Percentiles rank a stretch among this genome's conserved stretches.
These are phyloP conservation scores for Cyanodermella asteris DNA, from an alignment of 2,329 filamentous ascomycete genomes.

Conservation along the genomic window DNA sequence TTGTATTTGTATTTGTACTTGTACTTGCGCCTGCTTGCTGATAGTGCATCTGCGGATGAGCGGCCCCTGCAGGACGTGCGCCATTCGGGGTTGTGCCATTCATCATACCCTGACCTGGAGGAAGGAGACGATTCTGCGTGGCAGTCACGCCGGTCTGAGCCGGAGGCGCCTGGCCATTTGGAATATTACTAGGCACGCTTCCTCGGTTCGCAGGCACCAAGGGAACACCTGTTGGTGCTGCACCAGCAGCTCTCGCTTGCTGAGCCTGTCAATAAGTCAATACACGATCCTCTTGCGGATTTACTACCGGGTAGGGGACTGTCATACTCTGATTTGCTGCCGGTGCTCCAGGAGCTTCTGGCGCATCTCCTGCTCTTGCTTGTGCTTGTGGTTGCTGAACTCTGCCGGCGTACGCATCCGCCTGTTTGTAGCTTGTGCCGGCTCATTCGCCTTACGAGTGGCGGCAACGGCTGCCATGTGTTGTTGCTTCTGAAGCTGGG, in stretches of 20 bases:
- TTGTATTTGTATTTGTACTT: conserved; percentile 31
- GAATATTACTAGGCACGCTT: not conserved
- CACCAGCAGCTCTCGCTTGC: conserved; percentile 3
- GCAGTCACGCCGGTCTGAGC: conserved; percentile 1
- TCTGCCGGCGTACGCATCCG: conserved; percentile 60
- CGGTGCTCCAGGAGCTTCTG: conserved; percentile 37
- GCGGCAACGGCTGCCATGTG: conserved; percentile 57
- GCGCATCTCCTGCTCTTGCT: conserved; percentile 50
- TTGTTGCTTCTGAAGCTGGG: conserved; percentile 64
- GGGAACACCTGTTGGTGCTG: not conserved
- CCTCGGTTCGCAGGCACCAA: not conserved
- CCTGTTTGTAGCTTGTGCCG: conserved; percentile 31
- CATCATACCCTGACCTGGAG: conserved; percentile 19
- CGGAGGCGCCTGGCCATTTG: not conserved
- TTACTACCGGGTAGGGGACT: conserved; percentile 5
- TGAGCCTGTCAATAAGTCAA: conserved; percentile 2
- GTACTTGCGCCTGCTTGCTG: no score
- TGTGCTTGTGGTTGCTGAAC: conserved; percentile 73
- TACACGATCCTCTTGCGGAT: no score
- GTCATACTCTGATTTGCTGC: conserved; percentile 34
- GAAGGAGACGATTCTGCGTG: conserved; percentile 8
- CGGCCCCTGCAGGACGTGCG: conserved; percentile 23
- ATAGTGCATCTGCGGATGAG: conserved; percentile 53
- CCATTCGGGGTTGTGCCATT: conserved; percentile 11
- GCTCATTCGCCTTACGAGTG: conserved; percentile 60